Evolutionary conservation across 331 rosid species (phyloP).

Genomic region (Malus hybrid): DNA sequence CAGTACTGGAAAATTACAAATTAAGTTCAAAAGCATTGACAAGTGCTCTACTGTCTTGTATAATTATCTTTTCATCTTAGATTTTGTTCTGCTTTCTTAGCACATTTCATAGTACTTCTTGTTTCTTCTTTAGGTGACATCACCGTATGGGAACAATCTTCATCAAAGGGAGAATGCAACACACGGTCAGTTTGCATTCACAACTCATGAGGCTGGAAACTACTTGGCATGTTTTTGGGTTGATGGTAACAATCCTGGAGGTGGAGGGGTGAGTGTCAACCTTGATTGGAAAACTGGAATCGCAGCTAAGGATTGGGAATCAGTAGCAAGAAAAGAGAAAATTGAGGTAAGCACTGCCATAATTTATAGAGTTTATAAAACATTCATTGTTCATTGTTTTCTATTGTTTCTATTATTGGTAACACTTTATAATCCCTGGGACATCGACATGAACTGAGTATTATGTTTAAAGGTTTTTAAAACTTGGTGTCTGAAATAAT

Average conservation of each 20-base stretch:
- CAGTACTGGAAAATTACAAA: background rate
- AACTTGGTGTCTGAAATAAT: background rate
- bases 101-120: background rate
- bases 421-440: background rate
- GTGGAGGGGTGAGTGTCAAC: slow-evolving; percentile 40
- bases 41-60: background rate
- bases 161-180: slow-evolving; percentile 45
- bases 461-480: background rate
- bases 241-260: slow-evolving; percentile 27
- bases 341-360: slow-evolving; percentile 46
- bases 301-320: slow-evolving; percentile 83
- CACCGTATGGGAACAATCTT: slow-evolving; percentile 73
- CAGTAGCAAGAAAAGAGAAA: slow-evolving; percentile 76
- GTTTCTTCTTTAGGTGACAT: slow-evolving; percentile 49
- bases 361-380: background rate
- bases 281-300: slow-evolving; percentile 84
- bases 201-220: slow-evolving; percentile 70
- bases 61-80: background rate
- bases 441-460: background rate
- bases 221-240: slow-evolving; percentile 83
- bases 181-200: slow-evolving; percentile 68
- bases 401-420: background rate
- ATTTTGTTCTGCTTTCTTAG: background rate
- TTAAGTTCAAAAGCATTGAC: background rate
- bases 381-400: background rate